A percentile compares a stretch with the other conserved stretches of the same genome.
Evolutionary conservation across 495 filamentous ascomycete species (phyloP).

Genomic region (Xanthoparmelia taractica): DNA sequence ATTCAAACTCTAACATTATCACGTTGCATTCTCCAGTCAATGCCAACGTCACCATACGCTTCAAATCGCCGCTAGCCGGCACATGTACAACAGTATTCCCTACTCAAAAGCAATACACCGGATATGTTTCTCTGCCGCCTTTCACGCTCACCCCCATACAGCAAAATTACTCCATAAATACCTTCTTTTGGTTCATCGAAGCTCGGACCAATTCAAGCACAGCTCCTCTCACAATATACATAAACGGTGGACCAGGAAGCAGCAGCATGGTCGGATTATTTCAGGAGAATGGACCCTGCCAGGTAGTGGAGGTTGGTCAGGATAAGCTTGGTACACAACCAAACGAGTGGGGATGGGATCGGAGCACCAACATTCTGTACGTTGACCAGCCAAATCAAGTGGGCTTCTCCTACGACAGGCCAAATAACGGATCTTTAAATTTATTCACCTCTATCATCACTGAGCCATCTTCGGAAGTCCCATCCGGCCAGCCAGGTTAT

Average conservation of each 20-base stretch:
- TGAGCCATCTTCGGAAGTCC: conserved; percentile 21
- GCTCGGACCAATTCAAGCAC: conserved; percentile 50
- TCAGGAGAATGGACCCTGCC: conserved; percentile 56
- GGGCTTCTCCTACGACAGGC: conserved; percentile 49
- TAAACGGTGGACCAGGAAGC: conserved; percentile 50
- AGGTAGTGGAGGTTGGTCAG: conserved; percentile 56
- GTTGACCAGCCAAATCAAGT: conserved; percentile 54
- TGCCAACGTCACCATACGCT: conserved; percentile 51
- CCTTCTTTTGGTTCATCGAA: conserved; percentile 75
- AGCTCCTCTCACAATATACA: conserved; percentile 52
- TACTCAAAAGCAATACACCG: conserved; percentile 45
- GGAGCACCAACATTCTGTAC: conserved; percentile 48
- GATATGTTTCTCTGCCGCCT: conserved; percentile 43
- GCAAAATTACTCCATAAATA: conserved; percentile 59
- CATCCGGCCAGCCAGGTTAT: conserved; percentile 30
- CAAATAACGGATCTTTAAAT: conserved; percentile 34
- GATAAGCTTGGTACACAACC: conserved; percentile 30
- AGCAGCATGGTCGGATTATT: conserved; percentile 57
- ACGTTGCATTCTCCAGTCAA: conserved; percentile 50
- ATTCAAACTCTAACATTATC: conserved; percentile 25
- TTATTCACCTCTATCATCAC: conserved; percentile 26
- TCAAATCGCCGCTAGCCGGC: conserved; percentile 48
- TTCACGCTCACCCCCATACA: conserved; percentile 38
- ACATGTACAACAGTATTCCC: conserved; percentile 49
- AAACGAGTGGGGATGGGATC: conserved; percentile 27